phyloP scores from a whole-genome alignment of 2,329 filamentous ascomycete species.

The Apiospora koreana region DNA sequence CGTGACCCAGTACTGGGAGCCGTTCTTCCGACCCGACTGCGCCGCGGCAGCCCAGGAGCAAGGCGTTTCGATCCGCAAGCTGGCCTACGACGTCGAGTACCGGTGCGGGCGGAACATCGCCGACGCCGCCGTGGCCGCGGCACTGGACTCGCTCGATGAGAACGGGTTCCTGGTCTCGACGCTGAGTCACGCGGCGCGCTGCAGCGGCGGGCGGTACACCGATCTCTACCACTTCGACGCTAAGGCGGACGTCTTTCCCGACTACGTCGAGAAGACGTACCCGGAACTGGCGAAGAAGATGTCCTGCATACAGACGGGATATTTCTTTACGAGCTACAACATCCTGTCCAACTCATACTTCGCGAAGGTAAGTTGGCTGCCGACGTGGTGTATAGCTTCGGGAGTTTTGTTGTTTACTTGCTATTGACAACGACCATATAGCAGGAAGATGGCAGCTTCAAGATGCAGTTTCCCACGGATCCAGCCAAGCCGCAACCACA shows the following conservation, averaged over 20 bases:
- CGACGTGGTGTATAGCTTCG: not conserved
- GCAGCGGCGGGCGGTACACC: constrained; percentile 45
- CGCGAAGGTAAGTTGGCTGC: constrained; percentile 37
- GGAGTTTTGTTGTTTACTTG: too few species aligned
- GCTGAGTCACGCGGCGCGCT: constrained; percentile 48
- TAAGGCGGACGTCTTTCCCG: constrained; percentile 51
- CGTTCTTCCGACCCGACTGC: constrained; percentile 29
- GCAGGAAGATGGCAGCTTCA: constrained; percentile 42
- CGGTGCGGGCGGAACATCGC: constrained; percentile 56
- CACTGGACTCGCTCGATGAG: constrained; percentile 39
- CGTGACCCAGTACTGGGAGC: constrained; percentile 58
- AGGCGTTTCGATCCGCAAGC: constrained; percentile 43
- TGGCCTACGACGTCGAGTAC: constrained; percentile 50
- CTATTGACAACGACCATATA: constrained; percentile 17
- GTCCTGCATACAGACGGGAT: constrained; percentile 53
- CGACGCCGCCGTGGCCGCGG: constrained; percentile 47
- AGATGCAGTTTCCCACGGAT: constrained; percentile 48
- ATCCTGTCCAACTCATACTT: constrained; percentile 49
- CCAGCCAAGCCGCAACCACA: constrained; percentile 43
- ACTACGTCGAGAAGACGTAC: constrained; percentile 44
- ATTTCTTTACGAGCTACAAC: constrained; percentile 48
- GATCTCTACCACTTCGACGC: constrained; percentile 55
- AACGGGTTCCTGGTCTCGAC: constrained; percentile 50
- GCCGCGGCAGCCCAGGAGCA: constrained; percentile 37
- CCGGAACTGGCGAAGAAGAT: constrained; percentile 48